These are phyloP conservation scores for Xenoacremonium recifei DNA, from an alignment of 2,329 filamentous ascomycete species.

Conservation along the genomic window DNA sequence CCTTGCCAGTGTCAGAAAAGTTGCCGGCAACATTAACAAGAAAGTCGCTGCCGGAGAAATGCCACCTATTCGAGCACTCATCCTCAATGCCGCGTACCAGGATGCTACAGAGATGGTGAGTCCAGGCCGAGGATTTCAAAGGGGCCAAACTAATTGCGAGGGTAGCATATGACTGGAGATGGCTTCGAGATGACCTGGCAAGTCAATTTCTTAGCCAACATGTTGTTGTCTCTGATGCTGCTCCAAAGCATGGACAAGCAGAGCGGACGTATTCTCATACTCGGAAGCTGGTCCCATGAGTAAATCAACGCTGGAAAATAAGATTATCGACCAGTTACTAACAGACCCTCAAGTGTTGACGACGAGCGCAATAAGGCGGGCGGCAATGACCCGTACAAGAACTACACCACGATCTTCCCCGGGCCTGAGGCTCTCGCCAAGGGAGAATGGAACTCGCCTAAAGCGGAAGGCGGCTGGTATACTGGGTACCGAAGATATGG, in stretches of 20 bases:
- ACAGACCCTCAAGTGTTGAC: constrained; percentile 26
- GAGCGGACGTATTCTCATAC: constrained; percentile 26
- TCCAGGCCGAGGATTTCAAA: not conserved
- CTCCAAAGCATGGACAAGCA: constrained; percentile 32
- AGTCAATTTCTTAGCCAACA: constrained; percentile 32
- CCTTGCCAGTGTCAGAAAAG: constrained; percentile 25
- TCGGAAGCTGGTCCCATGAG: constrained; percentile 35
- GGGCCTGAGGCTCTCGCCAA: constrained; percentile 30
- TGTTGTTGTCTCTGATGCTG: constrained; percentile 28
- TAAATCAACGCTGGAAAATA: constrained; percentile 20
- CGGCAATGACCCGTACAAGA: constrained; percentile 19
- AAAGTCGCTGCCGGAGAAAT: constrained; percentile 30
- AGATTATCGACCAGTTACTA: no score
- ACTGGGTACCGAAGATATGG: constrained; percentile 36
- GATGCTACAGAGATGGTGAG: constrained; percentile 25
- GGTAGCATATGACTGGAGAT: constrained; percentile 27
- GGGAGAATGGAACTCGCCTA: constrained; percentile 32
- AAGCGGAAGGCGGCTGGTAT: constrained; percentile 26
- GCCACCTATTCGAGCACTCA: constrained; percentile 37
- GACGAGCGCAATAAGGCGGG: constrained; percentile 25
- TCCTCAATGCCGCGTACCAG: constrained; percentile 34
- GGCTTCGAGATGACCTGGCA: constrained; percentile 33
- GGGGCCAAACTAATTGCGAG: no score
- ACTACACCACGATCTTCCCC: constrained; percentile 27
- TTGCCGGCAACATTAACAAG: constrained; percentile 27